These are phyloP conservation scores for Coniella vitis DNA, from an alignment of 2,329 filamentous ascomycete genomes.

Conservation along the genomic window DNA sequence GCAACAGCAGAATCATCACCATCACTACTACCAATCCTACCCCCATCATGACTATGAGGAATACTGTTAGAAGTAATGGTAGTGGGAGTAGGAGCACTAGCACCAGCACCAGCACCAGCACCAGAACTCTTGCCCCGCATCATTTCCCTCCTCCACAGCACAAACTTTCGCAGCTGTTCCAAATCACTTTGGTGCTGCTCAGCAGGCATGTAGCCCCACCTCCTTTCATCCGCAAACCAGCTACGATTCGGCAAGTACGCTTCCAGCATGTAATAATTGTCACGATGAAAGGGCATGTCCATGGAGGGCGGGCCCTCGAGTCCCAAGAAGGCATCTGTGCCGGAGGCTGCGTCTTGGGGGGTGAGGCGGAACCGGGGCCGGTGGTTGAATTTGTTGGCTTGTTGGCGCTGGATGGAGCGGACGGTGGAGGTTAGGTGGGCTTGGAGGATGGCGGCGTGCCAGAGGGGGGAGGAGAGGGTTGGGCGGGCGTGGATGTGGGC, in stretches of 20 bases:
- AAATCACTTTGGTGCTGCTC: slow-evolving; percentile 34
- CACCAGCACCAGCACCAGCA: too few relatives aligned
- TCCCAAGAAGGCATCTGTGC: slow-evolving; percentile 44
- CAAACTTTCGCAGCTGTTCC: slow-evolving; percentile 23
- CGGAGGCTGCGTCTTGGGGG: slow-evolving; percentile 34
- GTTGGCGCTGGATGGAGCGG: slow-evolving; percentile 31
- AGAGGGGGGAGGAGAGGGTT: slow-evolving; percentile 29
- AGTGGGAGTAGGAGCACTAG: too few relatives aligned
- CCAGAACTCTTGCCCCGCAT: too few relatives aligned
- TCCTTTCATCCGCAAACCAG: slow-evolving; percentile 38
- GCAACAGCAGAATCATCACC: too few relatives aligned
- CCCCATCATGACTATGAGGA: too few relatives aligned
- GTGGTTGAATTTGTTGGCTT: slow-evolving; percentile 41
- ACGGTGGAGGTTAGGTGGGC: slow-evolving; percentile 24
- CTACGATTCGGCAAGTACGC: slow-evolving; percentile 50
- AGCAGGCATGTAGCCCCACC: slow-evolving; percentile 42
- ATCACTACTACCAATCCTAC: too few relatives aligned
- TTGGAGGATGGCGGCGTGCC: slow-evolving; percentile 37
- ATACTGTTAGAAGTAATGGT: too few relatives aligned
- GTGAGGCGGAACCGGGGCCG: slow-evolving; percentile 30
- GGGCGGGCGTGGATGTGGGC: slow-evolving; percentile 17
- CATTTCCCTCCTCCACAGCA: slow-evolving; percentile 1
- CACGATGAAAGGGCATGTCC: slow-evolving; percentile 48
- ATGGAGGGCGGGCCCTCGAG: slow-evolving; percentile 42
- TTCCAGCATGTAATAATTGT: slow-evolving; percentile 53